Evolutionary conservation across 192 early-diverging fungal genomes (phyloP).

Genomic region (Backusella sp.): DNA sequence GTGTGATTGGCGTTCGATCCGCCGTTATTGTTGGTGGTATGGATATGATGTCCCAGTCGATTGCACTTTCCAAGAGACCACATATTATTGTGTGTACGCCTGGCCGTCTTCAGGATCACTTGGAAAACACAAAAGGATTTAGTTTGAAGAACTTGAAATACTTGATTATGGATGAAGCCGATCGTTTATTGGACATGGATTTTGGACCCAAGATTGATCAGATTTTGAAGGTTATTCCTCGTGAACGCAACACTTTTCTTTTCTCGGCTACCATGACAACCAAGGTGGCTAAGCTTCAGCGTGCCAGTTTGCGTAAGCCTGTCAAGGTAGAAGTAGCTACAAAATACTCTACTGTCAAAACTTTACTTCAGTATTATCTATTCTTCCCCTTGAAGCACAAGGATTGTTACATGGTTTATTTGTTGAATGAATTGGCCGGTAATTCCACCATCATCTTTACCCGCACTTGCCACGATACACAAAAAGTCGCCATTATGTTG

Average conservation of each 20-base stretch:
- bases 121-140: conserved; percentile 99
- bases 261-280: conserved; percentile 99
- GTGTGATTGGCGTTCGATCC: conserved; percentile 88
- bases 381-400: conserved; percentile 97
- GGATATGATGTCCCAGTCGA: conserved; percentile 96
- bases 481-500: conserved; percentile 84
- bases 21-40: conserved; percentile 94
- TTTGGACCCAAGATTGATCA: conserved; percentile 97
- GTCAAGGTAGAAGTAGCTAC: conserved; percentile 95
- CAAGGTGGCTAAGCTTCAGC: conserved; percentile 95
- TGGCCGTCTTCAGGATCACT: conserved; percentile 91
- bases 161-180: conserved; percentile 90
- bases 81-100: conserved; percentile 96
- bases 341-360: conserved; percentile 94
- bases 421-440: conserved; percentile 92
- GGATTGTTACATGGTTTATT: conserved; percentile 90
- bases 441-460: conserved; percentile 92
- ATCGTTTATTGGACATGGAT: conserved; percentile 91
- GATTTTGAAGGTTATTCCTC: conserved; percentile 88
- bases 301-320: conserved; percentile 86
- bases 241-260: conserved; percentile 88
- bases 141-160: conserved; percentile 88
- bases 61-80: conserved; percentile 92
- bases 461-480: conserved; percentile 82
- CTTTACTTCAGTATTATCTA: conserved; percentile 92